These are phyloP conservation scores for Friedmanniomyces simplex DNA, from an alignment of 495 filamentous ascomycete genomes.

Conservation along the genomic window DNA sequence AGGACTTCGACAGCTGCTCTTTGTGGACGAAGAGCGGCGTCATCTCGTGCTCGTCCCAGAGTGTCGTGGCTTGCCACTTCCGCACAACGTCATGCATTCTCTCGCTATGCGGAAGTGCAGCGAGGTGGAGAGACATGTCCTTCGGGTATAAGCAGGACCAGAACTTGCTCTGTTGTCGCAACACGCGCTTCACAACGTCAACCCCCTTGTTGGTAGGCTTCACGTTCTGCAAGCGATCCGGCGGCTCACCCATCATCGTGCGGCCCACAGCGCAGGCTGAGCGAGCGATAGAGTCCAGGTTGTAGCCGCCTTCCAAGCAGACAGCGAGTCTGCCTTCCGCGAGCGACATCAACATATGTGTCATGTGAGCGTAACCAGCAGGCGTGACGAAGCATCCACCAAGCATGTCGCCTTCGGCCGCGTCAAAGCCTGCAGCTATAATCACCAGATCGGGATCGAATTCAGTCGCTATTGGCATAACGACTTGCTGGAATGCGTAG, in stretches of 20 bases:
- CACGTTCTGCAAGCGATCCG: conserved; percentile 48
- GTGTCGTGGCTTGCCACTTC: conserved; percentile 53
- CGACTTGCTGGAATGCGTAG: conserved; percentile 85
- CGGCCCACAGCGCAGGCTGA: conserved; percentile 85
- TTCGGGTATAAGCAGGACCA: conserved; percentile 52
- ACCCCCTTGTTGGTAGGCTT: conserved; percentile 38
- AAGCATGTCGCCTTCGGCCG: conserved; percentile 82
- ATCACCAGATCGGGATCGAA: conserved; percentile 94
- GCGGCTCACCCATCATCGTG: conserved; percentile 90
- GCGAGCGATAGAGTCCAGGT: conserved; percentile 79
- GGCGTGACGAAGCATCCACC: conserved; percentile 88
- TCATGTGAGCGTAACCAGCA: conserved; percentile 93
- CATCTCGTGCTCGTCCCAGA: conserved; percentile 65
- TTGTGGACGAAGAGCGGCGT: conserved; percentile 62
- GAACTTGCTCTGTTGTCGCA: conserved; percentile 44
- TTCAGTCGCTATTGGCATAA: conserved; percentile 93
- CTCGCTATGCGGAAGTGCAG: conserved; percentile 25
- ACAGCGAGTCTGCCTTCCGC: conserved; percentile 83
- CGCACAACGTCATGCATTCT: conserved; percentile 66
- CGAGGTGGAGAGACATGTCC: conserved; percentile 29
- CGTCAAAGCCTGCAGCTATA: conserved; percentile 91
- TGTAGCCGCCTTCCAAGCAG: conserved; percentile 91
- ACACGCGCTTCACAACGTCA: conserved; percentile 43
- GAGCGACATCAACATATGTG: conserved; percentile 96
- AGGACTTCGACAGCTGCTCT: conserved; percentile 59